Percentiles rank a stretch among this genome's conserved stretches.
phyloP scores from a whole-genome alignment of 148 eudicot genomes.

The Gaultheria prostrata region DNA sequence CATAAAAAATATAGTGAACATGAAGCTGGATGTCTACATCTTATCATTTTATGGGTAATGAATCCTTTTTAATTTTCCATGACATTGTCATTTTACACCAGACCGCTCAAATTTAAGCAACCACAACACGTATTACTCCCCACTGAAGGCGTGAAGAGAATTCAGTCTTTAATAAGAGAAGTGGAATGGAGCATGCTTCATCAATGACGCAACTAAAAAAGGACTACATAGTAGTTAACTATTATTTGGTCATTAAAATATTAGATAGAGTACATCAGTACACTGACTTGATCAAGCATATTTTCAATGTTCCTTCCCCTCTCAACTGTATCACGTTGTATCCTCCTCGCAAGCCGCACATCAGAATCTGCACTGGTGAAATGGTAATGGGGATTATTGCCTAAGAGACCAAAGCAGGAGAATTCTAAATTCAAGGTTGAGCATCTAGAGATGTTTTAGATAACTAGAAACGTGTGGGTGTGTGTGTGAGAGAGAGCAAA shows the following conservation, averaged over 20 bases:
- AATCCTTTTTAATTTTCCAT: background rate
- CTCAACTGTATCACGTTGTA: slow-evolving; percentile 80
- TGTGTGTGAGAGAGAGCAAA: too few relatives aligned
- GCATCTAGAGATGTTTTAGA: background rate
- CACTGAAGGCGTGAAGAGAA: background rate
- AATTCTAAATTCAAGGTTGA: slow-evolving; percentile 1
- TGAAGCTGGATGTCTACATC: background rate
- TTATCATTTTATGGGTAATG: background rate
- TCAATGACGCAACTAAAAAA: background rate
- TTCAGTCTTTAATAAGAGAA: background rate
- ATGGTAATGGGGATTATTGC: slow-evolving; percentile 20
- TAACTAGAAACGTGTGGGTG: too few relatives aligned
- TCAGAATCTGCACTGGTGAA: slow-evolving; percentile 85
- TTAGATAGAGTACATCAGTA: background rate
- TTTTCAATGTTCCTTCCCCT: slow-evolving; percentile 71
- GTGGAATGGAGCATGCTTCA: background rate
- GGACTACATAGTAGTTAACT: background rate
- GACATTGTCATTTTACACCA: background rate
- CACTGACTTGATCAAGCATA: slow-evolving; percentile 80
- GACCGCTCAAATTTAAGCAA: background rate
- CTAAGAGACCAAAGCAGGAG: background rate
- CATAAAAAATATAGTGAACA: background rate
- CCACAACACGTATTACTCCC: background rate
- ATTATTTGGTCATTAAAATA: background rate
- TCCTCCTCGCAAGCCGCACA: slow-evolving; percentile 90